Evolutionary conservation across 176 grass and related monocot genomes (phyloP).

Genomic region (Oryza glaberrima): DNA sequence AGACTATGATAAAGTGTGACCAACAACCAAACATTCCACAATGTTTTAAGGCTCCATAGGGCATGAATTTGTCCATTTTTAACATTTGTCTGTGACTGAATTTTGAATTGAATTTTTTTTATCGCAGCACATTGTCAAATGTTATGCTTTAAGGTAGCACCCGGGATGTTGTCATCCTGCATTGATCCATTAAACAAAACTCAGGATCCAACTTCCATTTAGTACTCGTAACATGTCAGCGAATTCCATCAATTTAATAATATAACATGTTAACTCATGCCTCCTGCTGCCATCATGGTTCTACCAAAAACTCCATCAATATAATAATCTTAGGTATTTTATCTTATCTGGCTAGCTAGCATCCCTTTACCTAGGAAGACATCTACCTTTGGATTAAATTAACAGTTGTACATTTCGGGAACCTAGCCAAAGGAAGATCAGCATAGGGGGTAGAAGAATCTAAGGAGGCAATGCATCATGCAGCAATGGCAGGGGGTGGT

Average conservation of each 20-base stretch:
- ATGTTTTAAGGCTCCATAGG: not conserved
- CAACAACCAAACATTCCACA: not conserved
- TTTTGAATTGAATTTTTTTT: not conserved
- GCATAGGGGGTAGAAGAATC: slow-evolving; percentile 48
- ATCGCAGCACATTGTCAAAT: not conserved
- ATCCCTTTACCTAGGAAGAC: slow-evolving; percentile 41
- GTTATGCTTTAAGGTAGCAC: not conserved
- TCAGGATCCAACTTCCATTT: slow-evolving; percentile 17
- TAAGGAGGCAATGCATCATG: slow-evolving; percentile 42
- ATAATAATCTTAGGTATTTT: slow-evolving; percentile 35
- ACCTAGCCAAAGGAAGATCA: slow-evolving; percentile 52
- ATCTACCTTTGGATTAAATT: slow-evolving; percentile 37
- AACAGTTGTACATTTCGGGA: slow-evolving; percentile 36
- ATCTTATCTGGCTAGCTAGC: not conserved
- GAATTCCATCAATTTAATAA: no score
- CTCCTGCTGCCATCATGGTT: slow-evolving; percentile 13
- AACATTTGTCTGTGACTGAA: not conserved
- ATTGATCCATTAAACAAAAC: slow-evolving; percentile 5
- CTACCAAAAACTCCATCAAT: slow-evolving; percentile 14
- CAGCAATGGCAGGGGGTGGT: not conserved
- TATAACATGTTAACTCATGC: not conserved
- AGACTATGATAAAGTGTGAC: no score
- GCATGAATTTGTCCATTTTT: not conserved
- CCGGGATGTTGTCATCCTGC: slow-evolving; percentile 5
- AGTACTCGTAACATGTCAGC: no score